Evolutionary conservation across 2,329 filamentous ascomycete genomes (phyloP).

Genomic region (Aspergillus vadensis): DNA sequence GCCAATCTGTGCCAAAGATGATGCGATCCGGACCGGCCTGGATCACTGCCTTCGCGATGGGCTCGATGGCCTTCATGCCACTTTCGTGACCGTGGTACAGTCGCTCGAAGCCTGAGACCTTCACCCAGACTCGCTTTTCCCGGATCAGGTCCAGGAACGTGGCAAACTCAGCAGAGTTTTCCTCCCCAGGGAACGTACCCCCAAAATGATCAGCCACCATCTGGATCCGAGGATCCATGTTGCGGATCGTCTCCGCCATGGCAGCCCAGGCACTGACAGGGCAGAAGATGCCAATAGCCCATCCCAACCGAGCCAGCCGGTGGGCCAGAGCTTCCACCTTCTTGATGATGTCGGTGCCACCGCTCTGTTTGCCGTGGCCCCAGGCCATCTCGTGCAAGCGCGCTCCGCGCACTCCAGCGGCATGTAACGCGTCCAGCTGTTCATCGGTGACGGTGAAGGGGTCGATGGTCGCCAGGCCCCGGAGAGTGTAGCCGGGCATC

Average conservation of each 20-base stretch:
- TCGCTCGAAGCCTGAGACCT: neutral
- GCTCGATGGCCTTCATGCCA: neutral
- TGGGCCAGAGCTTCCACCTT: neutral
- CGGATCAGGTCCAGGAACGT: conserved; percentile 1
- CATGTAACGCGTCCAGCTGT: neutral
- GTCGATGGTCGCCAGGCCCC: neutral
- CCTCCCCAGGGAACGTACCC: neutral
- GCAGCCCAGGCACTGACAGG: neutral
- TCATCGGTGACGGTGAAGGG: neutral
- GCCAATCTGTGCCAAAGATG: neutral
- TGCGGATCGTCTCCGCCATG: neutral
- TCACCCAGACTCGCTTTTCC: neutral
- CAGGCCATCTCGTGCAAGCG: conserved; percentile 2
- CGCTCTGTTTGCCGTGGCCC: neutral
- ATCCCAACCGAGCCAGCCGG: neutral
- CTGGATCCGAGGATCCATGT: neutral
- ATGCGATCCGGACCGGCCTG: neutral
- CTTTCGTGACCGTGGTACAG: neutral
- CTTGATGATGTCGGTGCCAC: neutral
- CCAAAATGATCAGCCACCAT: conserved; percentile 3
- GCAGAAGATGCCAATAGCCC: conserved; percentile 1
- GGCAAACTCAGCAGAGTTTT: neutral
- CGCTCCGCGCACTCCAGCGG: neutral
- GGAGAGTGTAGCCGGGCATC: neutral
- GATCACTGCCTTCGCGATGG: neutral